Percentiles rank a stretch among this genome's conserved stretches.
Conservation (phyloP, 116 monocot genomes). For the Thalassia testudinum region DNA sequence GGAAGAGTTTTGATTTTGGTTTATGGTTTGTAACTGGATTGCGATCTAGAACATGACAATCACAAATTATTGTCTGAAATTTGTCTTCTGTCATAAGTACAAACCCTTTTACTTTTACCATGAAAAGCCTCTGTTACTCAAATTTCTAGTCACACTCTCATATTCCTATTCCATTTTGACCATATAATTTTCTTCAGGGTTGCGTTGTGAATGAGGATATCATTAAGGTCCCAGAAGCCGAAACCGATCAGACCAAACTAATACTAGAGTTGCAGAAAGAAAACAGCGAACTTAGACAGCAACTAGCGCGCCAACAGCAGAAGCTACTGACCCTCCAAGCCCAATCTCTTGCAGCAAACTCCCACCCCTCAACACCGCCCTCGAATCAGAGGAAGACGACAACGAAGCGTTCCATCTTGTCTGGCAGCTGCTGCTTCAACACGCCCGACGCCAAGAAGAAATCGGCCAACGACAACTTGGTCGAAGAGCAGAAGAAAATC, state of each 20-base stretch:
- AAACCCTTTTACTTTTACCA: too few relatives aligned
- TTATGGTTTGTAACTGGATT: too few relatives aligned
- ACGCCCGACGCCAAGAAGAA: slow-evolving; percentile 46
- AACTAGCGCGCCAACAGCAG: slow-evolving; percentile 51
- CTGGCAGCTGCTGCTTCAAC: slow-evolving; percentile 60
- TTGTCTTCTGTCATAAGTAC: too few relatives aligned
- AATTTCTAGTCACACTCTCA: too few relatives aligned
- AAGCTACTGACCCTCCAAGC: slow-evolving; percentile 63
- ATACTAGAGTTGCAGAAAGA: slow-evolving; percentile 72
- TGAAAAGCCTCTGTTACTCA: too few relatives aligned
- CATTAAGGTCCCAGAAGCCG: slow-evolving; percentile 25
- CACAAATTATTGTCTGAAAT: too few relatives aligned
- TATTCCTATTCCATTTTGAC: too few relatives aligned
- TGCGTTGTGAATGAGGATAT: slow-evolving; percentile 28
- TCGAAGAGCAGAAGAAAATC: slow-evolving; percentile 26
- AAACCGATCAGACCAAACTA: slow-evolving; percentile 54
- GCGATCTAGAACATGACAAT: too few relatives aligned
- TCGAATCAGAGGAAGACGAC: slow-evolving; percentile 27
- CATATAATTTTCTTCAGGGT: slow-evolving; percentile 20
- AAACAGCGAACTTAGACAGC: slow-evolving; percentile 71
- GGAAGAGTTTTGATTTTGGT: too few relatives aligned
- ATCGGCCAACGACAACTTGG: slow-evolving; percentile 1
- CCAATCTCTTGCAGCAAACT: slow-evolving; percentile 36
- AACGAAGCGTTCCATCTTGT: slow-evolving; percentile 36
- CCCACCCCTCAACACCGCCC: slow-evolving; percentile 15